Base-by-base conservation (phyloP, 2,329 filamentous ascomycete genomes). In the Diaporthe eres region DNA sequence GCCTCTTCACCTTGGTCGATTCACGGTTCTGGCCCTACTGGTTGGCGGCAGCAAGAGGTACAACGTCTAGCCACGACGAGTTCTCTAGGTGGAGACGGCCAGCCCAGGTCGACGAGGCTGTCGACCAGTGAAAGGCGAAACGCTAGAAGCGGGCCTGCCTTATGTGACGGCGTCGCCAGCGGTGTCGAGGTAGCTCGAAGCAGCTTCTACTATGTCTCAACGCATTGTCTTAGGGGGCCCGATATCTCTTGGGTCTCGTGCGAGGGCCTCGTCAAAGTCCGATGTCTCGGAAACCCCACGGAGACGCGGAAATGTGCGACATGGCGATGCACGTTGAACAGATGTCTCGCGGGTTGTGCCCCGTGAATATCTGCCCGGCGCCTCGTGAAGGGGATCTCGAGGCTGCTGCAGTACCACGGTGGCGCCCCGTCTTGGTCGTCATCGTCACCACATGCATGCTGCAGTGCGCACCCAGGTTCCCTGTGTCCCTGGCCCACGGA, bases 201-300 rank as follows among this genome's bases (percentile, higher is more conserved):
- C 65, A 70, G 15, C 47, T 31, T 55, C 47, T 42, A 12, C 15
- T 39, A 39, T 70, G 65, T 70, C 65, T 70, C 65, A 70, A 70
- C n/a, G 7, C 34, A 42, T 19, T 55, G 65, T 70, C 25, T 34
- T 34, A 34, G n/a, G 34, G 37, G 17, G 15, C 28, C 60, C 60
- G 22, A 44, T 15, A 8, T 17, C 28, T 67, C 8, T 31, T 37
- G 28, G 19, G 63, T 67, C 63, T 67, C 44, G 61, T 67, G 61
- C 44, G 47, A 49, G 44, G 42, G 42, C 61, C 9, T 67, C 61
- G 22, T 37, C 65, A 53, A 42, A 13, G 47, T 19, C 49, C 49
- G 47, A 42, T 70, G 65, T 70, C 65, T 70, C 34, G 49, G 65
- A 70, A 70, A 28, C n/a, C 65, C 65, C 51, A 70, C 10, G 31